Percentiles rank a stretch among this genome's conserved stretches.
phyloP scores from a whole-genome alignment of 2,329 filamentous ascomycete species.

The Arachnomyces sp. region DNA sequence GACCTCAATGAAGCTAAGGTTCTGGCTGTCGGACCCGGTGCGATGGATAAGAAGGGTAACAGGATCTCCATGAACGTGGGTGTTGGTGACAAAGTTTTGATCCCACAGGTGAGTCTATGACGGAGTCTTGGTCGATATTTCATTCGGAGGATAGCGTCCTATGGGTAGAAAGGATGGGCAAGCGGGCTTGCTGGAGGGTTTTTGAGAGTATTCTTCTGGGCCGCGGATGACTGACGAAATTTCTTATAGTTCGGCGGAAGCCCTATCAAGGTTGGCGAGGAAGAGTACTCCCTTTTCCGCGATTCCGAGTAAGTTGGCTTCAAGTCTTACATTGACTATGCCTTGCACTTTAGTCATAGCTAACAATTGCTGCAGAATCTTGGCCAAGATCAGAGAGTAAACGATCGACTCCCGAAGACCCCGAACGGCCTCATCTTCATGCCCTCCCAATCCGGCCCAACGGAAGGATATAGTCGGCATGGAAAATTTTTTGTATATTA shows the following conservation, averaged over 20 bases:
- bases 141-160: slow-evolving; percentile 1
- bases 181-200: too few relatives aligned
- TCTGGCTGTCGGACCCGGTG: slow-evolving; percentile 86
- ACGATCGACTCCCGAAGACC: slow-evolving; percentile 15
- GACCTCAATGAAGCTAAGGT: slow-evolving; percentile 98
- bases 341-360: slow-evolving; percentile 1
- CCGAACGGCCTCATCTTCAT: not conserved
- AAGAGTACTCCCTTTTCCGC: slow-evolving; percentile 92
- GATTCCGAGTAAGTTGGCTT: slow-evolving; percentile 80
- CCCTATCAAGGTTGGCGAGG: slow-evolving; percentile 93
- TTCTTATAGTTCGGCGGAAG: slow-evolving; percentile 72
- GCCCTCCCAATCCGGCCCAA: not conserved
- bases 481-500: slow-evolving; percentile 26
- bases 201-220: too few relatives aligned
- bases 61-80: slow-evolving; percentile 74
- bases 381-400: slow-evolving; percentile 99
- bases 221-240: slow-evolving; percentile 17
- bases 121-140: slow-evolving; percentile 8
- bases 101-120: slow-evolving; percentile 76
- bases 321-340: not conserved
- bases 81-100: slow-evolving; percentile 85
- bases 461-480: too few relatives aligned
- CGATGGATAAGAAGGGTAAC: slow-evolving; percentile 80
- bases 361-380: slow-evolving; percentile 56
- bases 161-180: too few relatives aligned